Evolutionary conservation across 2,329 filamentous ascomycete genomes (phyloP).

Genomic region (Pestalotiopsis sp.): DNA sequence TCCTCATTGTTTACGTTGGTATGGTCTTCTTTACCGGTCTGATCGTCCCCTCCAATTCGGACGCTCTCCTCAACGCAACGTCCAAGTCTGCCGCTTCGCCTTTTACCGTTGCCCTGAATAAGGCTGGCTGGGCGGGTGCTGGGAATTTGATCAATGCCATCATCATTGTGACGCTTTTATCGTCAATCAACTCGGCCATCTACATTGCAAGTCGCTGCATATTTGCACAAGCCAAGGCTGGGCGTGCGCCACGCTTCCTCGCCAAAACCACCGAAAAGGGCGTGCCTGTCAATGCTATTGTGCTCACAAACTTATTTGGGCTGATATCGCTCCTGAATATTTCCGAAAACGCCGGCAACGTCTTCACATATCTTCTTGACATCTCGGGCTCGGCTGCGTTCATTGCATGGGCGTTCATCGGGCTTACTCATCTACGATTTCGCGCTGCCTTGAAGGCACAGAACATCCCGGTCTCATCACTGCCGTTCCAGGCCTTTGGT

Average conservation of each 20-base stretch:
- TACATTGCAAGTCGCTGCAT: conserved; percentile 23
- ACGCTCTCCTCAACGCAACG: conserved; percentile 34
- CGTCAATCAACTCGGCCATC: conserved; percentile 35
- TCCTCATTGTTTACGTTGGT: conserved; percentile 32
- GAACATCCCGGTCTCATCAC: conserved; percentile 22
- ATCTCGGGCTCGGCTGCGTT: conserved; percentile 32
- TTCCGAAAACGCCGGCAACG: conserved; percentile 29
- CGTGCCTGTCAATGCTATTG: conserved; percentile 29
- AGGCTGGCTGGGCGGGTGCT: conserved; percentile 30
- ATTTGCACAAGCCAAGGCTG: conserved; percentile 27
- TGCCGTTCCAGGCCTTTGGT: conserved; percentile 26
- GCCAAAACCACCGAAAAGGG: conserved; percentile 30
- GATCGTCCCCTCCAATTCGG: conserved; percentile 34
- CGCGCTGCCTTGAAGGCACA: conserved; percentile 28
- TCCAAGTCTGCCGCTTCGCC: conserved; percentile 32
- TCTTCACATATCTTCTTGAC: conserved; percentile 30
- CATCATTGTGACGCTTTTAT: conserved; percentile 36
- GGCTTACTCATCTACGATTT: conserved; percentile 30
- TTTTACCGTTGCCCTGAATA: conserved; percentile 31
- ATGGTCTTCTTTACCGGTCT: conserved; percentile 35
- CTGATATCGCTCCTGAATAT: conserved; percentile 33
- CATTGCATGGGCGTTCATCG: conserved; percentile 34
- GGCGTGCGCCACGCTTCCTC: conserved; percentile 30
- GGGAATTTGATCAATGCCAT: conserved; percentile 36
- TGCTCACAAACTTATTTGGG: conserved; percentile 32